A percentile compares a stretch with the other conserved stretches of the same genome.
phyloP scores from a whole-genome alignment of 306 rosid species.

The Fagus crenata region DNA sequence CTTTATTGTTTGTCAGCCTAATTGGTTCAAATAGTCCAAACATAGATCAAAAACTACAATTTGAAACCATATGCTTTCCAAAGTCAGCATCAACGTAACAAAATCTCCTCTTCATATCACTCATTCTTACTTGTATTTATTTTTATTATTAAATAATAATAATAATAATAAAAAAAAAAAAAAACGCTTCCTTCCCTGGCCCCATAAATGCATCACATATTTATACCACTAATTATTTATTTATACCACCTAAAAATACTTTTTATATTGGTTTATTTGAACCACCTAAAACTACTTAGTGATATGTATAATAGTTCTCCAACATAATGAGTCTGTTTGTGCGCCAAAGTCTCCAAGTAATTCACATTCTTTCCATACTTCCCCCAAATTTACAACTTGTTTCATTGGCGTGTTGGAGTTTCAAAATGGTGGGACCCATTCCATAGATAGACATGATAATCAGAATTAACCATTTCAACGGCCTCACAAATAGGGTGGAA shows the following conservation, averaged over 20 bases:
- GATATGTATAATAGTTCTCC: neutral
- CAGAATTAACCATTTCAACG: conserved; percentile 2
- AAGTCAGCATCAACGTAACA: neutral
- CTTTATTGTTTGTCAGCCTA: neutral
- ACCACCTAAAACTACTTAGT: too few relatives aligned
- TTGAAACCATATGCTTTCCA: conserved; percentile 3
- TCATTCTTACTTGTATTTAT: neutral
- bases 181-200: neutral
- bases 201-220: neutral
- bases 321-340: neutral
- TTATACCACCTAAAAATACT: neutral
- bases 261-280: too few relatives aligned
- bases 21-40: neutral
- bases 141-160: neutral
- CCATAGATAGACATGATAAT: conserved; percentile 6
- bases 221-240: neutral
- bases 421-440: conserved; percentile 15
- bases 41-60: conserved; percentile 2
- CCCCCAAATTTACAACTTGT: conserved; percentile 13
- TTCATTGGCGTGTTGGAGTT: conserved; percentile 15
- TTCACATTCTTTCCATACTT: conserved; percentile 21
- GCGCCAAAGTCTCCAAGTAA: neutral
- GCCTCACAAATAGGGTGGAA: conserved; percentile 22
- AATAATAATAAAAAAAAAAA: neutral
- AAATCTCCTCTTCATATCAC: neutral